Conservation (phyloP, 192 early-diverging fungal genomes). For the Chytriomyces hyalinus region DNA sequence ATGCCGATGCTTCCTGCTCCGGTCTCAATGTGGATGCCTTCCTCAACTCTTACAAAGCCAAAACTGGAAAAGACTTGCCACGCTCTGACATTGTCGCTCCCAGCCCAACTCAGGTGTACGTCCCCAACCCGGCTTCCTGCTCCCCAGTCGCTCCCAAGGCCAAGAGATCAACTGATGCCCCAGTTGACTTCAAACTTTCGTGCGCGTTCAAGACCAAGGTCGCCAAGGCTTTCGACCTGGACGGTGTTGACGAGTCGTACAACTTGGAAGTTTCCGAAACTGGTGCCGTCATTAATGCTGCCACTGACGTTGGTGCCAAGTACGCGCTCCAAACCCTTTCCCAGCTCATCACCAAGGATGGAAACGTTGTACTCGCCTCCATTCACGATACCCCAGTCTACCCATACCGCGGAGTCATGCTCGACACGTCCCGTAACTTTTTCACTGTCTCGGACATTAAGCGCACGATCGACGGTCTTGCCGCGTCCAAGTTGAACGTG, state of each 20-base stretch:
- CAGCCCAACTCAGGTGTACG: not conserved
- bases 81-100: not conserved
- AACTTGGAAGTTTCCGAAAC: not conserved
- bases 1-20: too few relatives aligned
- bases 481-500: slow-evolving; percentile 18
- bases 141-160: too few relatives aligned
- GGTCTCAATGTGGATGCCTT: too few relatives aligned
- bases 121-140: not conserved
- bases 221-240: too few relatives aligned
- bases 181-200: too few relatives aligned
- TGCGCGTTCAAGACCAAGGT: too few relatives aligned
- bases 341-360: slow-evolving; percentile 58
- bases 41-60: slow-evolving; percentile 20
- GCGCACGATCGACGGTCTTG: slow-evolving; percentile 36
- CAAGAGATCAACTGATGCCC: too few relatives aligned
- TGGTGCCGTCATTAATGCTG: slow-evolving; percentile 50
- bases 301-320: slow-evolving; percentile 70
- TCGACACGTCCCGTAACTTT: slow-evolving; percentile 33
- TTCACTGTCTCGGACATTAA: slow-evolving; percentile 31
- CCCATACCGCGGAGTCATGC: slow-evolving; percentile 31
- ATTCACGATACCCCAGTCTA: slow-evolving; percentile 37
- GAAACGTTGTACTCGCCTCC: not conserved
- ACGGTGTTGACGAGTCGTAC: slow-evolving; percentile 27
- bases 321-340: slow-evolving; percentile 74
- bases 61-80: slow-evolving; percentile 3